Evolutionary conservation across 352 stramenopile species (phyloP).

Genomic region (Peronospora belbahrii): DNA sequence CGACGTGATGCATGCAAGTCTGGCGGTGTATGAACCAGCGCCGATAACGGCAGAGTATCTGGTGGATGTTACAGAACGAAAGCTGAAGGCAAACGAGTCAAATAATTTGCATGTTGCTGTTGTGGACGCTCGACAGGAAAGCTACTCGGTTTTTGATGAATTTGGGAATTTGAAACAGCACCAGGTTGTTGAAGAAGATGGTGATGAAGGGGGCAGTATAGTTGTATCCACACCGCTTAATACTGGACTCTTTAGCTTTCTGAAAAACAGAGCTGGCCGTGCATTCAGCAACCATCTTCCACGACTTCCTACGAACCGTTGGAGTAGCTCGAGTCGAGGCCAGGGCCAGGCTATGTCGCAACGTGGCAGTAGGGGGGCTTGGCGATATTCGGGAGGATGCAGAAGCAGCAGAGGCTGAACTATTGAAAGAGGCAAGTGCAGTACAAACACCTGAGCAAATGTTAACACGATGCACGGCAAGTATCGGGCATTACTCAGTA

Average conservation of each 20-base stretch:
- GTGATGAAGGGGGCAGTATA: conserved; percentile 1
- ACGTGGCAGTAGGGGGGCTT: conserved; percentile 16
- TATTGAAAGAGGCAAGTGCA: conserved; percentile 7
- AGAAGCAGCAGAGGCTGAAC: conserved; percentile 28
- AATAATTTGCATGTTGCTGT: conserved; percentile 32
- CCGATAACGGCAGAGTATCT: conserved; percentile 56
- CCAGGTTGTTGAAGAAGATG: conserved; percentile 5
- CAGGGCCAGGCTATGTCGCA: conserved; percentile 4
- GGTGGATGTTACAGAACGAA: conserved; percentile 62
- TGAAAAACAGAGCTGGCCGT: conserved; percentile 60
- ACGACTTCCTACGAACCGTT: conserved; percentile 26
- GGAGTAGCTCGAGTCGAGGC: conserved; percentile 12
- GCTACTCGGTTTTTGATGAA: conserved; percentile 68
- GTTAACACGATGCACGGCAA: conserved; percentile 36
- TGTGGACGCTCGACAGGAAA: conserved; percentile 50
- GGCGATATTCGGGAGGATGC: conserved; percentile 42
- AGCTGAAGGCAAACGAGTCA: conserved; percentile 36
- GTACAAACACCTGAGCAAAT: conserved; percentile 36
- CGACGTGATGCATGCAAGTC: conserved; percentile 46
- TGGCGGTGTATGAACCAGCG: conserved; percentile 52
- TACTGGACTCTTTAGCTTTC: conserved; percentile 64
- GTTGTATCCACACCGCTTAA: conserved; percentile 30
- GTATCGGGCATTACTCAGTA: conserved; percentile 47
- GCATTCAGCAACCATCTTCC: conserved; percentile 67
- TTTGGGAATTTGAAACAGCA: conserved; percentile 74